Evolutionary conservation across 805 yeast species (phyloP), one percentile per base, ranked within the genome.

Genomic region (Hemisphaericaspora nanyangensis): DNA sequence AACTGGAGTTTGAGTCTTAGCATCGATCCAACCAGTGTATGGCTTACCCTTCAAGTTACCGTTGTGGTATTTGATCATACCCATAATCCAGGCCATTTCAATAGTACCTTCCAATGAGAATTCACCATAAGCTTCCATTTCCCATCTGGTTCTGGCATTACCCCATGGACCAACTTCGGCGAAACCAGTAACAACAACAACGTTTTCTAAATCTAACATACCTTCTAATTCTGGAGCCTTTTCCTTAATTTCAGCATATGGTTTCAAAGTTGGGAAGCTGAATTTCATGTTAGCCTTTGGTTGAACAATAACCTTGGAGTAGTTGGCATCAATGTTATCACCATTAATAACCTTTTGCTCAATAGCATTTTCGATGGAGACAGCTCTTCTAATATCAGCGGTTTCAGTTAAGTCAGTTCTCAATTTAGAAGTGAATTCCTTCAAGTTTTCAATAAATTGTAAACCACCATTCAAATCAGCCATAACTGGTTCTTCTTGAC

Each of bases 71-170:
- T 87, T 88, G 71, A 93, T 90, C 60, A 85, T 77, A 51, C 97
- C 97, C 98, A 93, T 93, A 54, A 93, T 90, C 97, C 98, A 93
- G 35, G 99, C 98, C 95, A 93, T 90, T 72, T 93, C 99, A 60
- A 93, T 84, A 59, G 96, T 85, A 58, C 99, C 99, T 70, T 93
- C 99, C 54, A 93, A 72, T 7, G 97, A 90, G 69, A 93, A 93
- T 60, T 85, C 88, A 56, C 99, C 99, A 45, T 64, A 51, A 33
- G 97, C 87, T 72, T 93, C 99, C 95, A 93, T 93, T 69, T 93
- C 98, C 99, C 99, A 93, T 76, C 99, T 81, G 41, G 99, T 93
- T 77, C 98, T 85, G 28, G 99, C 70, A 63, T 90, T 89, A 79
- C 99, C 99, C 96, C 97, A 95, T 57, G 99, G 99, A 60, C 97